Conservation (phyloP, 2,329 filamentous ascomycete species). For the Emergomyces africanus region DNA sequence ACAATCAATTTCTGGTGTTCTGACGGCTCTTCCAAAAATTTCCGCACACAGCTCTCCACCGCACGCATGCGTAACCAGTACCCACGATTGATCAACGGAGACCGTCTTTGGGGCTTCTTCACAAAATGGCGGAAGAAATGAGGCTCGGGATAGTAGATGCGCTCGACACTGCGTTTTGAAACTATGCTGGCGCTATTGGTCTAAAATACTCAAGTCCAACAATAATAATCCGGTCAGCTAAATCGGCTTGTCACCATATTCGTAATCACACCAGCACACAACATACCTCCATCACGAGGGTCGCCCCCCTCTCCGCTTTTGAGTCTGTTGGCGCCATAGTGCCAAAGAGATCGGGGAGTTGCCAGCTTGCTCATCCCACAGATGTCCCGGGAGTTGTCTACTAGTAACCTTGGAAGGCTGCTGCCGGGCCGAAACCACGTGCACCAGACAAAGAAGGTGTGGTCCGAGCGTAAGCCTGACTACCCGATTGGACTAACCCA, state of each 20-base stretch:
- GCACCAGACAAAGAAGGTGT: too few relatives aligned
- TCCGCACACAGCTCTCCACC: constrained; percentile 59
- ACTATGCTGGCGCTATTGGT: constrained; percentile 89
- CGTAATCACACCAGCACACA: background rate
- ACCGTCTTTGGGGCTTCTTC: constrained; percentile 64
- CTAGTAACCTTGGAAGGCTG: too few relatives aligned
- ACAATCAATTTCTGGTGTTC: constrained; percentile 58
- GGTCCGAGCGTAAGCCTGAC: constrained; percentile 22
- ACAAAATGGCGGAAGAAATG: constrained; percentile 86
- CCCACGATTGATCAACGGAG: constrained; percentile 81
- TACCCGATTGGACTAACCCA: background rate
- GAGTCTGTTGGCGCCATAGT: constrained; percentile 11
- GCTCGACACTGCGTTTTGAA: constrained; percentile 86
- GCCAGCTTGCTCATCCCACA: background rate
- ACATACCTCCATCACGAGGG: constrained; percentile 42
- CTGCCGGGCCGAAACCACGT: constrained; percentile 1
- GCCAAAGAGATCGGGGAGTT: background rate
- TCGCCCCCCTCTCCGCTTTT: constrained; percentile 33
- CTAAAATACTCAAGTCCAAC: constrained; percentile 25
- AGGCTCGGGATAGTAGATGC: constrained; percentile 66
- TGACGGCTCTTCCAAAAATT: constrained; percentile 52
- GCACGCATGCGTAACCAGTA: constrained; percentile 79
- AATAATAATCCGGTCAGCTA: background rate
- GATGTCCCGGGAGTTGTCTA: too few relatives aligned
- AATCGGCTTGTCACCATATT: constrained; percentile 13